Base-by-base conservation (phyloP, 257 asterid species). In the Striga asiatica region DNA sequence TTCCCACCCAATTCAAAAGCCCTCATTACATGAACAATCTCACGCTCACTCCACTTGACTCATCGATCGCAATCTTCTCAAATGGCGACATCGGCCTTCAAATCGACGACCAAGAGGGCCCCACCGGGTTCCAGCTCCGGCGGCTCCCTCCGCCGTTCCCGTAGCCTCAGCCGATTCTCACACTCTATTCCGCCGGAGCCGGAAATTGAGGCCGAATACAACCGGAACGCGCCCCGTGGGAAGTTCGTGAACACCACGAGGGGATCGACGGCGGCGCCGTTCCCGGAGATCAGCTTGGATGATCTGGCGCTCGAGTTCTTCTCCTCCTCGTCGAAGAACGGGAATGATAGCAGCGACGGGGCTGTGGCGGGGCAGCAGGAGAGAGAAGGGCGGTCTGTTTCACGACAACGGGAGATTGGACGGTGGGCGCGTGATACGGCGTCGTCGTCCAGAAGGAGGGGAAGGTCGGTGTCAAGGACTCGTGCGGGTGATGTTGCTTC, bases 71-170 rank as follows among this genome's bases (percentile, higher is more conserved):
- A 29, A 27, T 11, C 22, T 32, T 2, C 4, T 7, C 6, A 0
- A 43, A 89, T 89, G 97, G 95, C 97, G 64, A 72, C 97, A 1
- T 86, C 97, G 41, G 94, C 91, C 6, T 85, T 83, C 67, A 83
- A 78, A 59, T 85, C 94, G 22, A 76, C 88, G 24, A 74, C 88
- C 34, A 72, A 66, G 69, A 64, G 95, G 54, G 75, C 79, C 18
- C 55, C 84, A 3, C 34, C 78, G 24, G 73, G 74, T 69, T 70
- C 88, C n/a, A 72, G 61, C 61, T 55, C 72, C 28, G 78, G 45
- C 19, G 67, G 78, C 55, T 53, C 74, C 25, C 71, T 66, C 68
- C 78, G 82, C 59, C 77, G 82, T 37, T 72, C 81, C 17, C 65
- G 79, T 11, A 73, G 79, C 48, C 79, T 63, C 61, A 73, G 76